A percentile compares a stretch with the other conserved stretches of the same genome.
These are phyloP conservation scores for Delonix regia DNA, from an alignment of 306 rosid genomes.

Conservation along the genomic window DNA sequence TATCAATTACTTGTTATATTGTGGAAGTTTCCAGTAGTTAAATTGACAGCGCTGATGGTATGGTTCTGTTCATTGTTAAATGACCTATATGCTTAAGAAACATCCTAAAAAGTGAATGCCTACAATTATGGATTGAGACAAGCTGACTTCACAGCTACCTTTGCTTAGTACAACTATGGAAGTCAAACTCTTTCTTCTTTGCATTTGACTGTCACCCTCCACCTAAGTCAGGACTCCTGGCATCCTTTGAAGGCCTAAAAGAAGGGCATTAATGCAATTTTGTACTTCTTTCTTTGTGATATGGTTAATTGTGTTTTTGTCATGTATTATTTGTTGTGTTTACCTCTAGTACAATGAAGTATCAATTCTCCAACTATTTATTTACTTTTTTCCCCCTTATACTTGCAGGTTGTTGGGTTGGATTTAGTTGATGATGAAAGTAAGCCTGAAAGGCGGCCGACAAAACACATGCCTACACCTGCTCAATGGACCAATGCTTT, in stretches of 20 bases:
- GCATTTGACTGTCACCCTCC: background rate
- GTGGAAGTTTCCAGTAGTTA: background rate
- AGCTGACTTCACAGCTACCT: constrained; percentile 2
- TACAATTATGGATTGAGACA: constrained; percentile 15
- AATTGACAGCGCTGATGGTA: constrained; percentile 5
- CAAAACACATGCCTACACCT: constrained; percentile 92
- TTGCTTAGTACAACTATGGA: background rate
- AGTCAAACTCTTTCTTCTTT: background rate
- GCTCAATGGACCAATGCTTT: constrained; percentile 82
- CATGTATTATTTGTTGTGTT: constrained; percentile 3
- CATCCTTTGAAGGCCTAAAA: constrained; percentile 3
- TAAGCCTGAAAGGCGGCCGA: constrained; percentile 86
- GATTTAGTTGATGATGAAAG: constrained; percentile 90
- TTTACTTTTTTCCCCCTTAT: background rate
- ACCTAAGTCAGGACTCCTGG: background rate
- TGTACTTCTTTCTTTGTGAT: background rate
- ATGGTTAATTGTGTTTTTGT: background rate
- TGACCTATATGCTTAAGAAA: background rate
- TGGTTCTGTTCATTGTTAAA: background rate
- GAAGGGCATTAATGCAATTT: background rate
- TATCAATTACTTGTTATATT: background rate
- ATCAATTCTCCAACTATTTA: background rate
- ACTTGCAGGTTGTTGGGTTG: constrained; percentile 76
- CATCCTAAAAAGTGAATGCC: constrained; percentile 21
- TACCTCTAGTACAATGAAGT: constrained; percentile 1